Evolutionary conservation across 2,329 filamentous ascomycete species (phyloP).

Genomic region (Aspergillus sp.): DNA sequence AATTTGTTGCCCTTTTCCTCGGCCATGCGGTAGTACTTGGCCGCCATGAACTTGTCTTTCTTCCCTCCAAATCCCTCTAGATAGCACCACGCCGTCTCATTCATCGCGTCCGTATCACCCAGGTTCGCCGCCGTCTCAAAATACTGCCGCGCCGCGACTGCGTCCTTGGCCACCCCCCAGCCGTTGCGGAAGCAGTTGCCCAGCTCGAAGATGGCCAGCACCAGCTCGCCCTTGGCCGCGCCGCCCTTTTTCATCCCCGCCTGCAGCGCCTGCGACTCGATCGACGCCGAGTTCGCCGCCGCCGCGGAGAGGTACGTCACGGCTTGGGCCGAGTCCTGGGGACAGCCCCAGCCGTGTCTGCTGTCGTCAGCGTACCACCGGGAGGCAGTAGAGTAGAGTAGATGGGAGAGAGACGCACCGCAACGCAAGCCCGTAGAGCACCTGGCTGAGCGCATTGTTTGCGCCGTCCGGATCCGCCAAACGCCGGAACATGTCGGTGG

Average conservation of each 20-base stretch:
- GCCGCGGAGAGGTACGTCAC: constrained; percentile 83
- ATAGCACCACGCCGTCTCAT: constrained; percentile 95
- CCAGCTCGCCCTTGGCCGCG: constrained; percentile 90
- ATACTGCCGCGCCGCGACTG: constrained; percentile 81
- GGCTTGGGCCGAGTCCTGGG: constrained; percentile 67
- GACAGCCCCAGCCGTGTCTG: constrained; percentile 91
- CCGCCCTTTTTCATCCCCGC: constrained; percentile 91
- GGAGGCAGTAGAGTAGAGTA: neutral
- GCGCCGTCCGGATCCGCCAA: constrained; percentile 79
- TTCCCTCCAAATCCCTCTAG: constrained; percentile 94
- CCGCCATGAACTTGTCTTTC: constrained; percentile 80
- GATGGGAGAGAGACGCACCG: constrained; percentile 54
- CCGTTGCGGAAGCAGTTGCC: constrained; percentile 76
- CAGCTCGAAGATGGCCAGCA: constrained; percentile 93
- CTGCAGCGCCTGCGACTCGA: constrained; percentile 80
- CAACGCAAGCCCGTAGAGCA: constrained; percentile 88
- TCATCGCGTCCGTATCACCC: constrained; percentile 96
- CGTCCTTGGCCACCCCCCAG: constrained; percentile 86
- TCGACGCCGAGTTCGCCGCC: constrained; percentile 81
- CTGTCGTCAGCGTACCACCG: neutral
- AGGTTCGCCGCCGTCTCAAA: constrained; percentile 97
- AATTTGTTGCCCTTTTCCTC: constrained; percentile 87
- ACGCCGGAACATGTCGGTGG: constrained; percentile 79
- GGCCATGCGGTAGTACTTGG: constrained; percentile 87
- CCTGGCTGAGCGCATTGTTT: constrained; percentile 92